phyloP scores from a whole-genome alignment of 768 basidiomycete genomes.

The Termitomyces sp. region DNA sequence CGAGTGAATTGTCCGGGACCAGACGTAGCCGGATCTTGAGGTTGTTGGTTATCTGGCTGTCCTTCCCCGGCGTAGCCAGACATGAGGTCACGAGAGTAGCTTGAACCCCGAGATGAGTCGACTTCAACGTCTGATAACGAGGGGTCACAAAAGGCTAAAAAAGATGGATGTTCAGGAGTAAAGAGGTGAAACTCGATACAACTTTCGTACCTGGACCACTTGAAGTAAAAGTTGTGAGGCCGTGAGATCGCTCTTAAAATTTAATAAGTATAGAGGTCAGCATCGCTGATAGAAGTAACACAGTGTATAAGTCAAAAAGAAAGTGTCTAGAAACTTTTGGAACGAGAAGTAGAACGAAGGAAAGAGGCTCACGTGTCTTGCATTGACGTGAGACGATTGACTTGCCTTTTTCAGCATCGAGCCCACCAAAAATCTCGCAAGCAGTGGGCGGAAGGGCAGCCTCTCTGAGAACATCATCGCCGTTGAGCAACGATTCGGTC shows the following conservation, averaged over 20 bases:
- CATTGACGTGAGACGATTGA: neutral
- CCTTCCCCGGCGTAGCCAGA: slow-evolving; percentile 22
- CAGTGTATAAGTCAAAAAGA: neutral
- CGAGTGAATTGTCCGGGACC: slow-evolving; percentile 21
- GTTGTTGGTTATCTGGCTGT: slow-evolving; percentile 17
- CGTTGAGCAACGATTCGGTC: neutral
- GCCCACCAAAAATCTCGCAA: neutral
- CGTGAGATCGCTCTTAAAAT: slow-evolving; percentile 15
- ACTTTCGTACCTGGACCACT: slow-evolving; percentile 18
- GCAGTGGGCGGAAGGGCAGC: neutral
- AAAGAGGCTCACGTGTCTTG: slow-evolving; percentile 6
- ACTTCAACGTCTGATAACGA: slow-evolving; percentile 11
- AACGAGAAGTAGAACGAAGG: neutral
- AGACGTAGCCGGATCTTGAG: slow-evolving; percentile 19
- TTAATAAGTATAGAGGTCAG: slow-evolving; percentile 11
- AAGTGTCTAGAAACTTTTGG: neutral
- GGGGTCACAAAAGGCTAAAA: slow-evolving; percentile 23
- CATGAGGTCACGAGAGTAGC: slow-evolving; percentile 14
- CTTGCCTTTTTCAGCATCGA: slow-evolving; percentile 11
- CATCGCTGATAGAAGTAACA: neutral
- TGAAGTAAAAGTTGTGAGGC: slow-evolving; percentile 5
- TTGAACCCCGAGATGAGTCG: slow-evolving; percentile 10
- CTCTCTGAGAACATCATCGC: neutral
- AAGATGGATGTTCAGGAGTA: slow-evolving; percentile 4
- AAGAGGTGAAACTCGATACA: slow-evolving; percentile 18